Percentiles rank a stretch among this genome's conserved stretches.
These are phyloP conservation scores for Coelastrella sp. DNA, from an alignment of 139 green algal species.

Conservation along the genomic window DNA sequence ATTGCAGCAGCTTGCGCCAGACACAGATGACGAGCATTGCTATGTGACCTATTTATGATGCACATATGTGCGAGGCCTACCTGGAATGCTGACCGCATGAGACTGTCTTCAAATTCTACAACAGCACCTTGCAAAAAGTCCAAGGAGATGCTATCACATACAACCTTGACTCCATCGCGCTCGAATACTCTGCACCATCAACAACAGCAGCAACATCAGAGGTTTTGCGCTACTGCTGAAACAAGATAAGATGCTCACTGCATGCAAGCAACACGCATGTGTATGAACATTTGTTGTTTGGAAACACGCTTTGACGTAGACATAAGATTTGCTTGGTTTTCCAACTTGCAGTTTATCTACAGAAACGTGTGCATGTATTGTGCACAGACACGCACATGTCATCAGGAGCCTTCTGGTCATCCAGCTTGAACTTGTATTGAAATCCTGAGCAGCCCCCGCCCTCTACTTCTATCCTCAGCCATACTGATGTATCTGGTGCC, in stretches of 20 bases:
- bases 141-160: slow-evolving; percentile 90
- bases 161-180: slow-evolving; percentile 75
- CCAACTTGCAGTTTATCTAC: not conserved
- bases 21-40: not conserved
- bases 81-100: slow-evolving; percentile 91
- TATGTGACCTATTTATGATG: too few relatives aligned
- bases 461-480: slow-evolving; percentile 89
- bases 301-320: too few relatives aligned
- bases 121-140: slow-evolving; percentile 86
- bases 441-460: slow-evolving; percentile 95
- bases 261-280: too few relatives aligned
- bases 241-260: too few relatives aligned
- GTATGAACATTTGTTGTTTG: too few relatives aligned
- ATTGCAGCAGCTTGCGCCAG: not conserved
- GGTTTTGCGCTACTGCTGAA: too few relatives aligned
- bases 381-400: slow-evolving; percentile 47
- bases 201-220: not conserved
- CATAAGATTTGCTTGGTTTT: not conserved
- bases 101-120: slow-evolving; percentile 88
- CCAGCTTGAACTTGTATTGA: slow-evolving; percentile 92
- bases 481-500: slow-evolving; percentile 24
- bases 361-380: not conserved
- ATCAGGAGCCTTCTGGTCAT: slow-evolving; percentile 53
- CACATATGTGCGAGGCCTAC: slow-evolving; percentile 49
- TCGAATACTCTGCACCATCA: slow-evolving; percentile 72